A percentile compares a stretch with the other conserved stretches of the same genome.
Conservation (phyloP, 192 early-diverging fungal genomes). For the Backusella parvicylindrica region DNA sequence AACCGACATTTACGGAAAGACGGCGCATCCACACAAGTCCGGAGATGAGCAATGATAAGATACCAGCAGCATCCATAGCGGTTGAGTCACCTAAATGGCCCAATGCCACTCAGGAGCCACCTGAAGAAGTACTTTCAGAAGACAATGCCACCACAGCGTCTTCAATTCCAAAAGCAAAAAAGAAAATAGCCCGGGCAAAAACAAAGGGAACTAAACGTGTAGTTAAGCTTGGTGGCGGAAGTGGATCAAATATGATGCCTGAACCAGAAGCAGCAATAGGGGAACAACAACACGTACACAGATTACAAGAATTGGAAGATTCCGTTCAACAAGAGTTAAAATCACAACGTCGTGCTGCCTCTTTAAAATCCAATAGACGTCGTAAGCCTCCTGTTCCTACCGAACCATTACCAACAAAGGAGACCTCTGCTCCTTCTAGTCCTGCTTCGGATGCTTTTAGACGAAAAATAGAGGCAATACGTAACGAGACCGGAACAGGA, state of each 20-base stretch:
- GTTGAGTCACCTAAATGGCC: not conserved
- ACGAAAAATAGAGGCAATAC: slow-evolving; percentile 47
- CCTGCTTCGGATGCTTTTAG: slow-evolving; percentile 35
- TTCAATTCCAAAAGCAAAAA: slow-evolving; percentile 8
- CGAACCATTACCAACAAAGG: not conserved
- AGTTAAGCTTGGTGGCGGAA: slow-evolving; percentile 18
- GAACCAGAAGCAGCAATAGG: slow-evolving; percentile 17
- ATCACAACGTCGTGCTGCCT: slow-evolving; percentile 12
- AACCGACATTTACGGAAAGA: slow-evolving; percentile 45
- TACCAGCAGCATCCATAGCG: not conserved
- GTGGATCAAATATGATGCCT: slow-evolving; percentile 10
- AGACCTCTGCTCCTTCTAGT: not conserved
- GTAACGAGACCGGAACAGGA: slow-evolving; percentile 47
- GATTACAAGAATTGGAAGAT: slow-evolving; percentile 8
- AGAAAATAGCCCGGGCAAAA: not conserved
- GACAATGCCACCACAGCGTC: not conserved
- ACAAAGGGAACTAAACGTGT: slow-evolving; percentile 26
- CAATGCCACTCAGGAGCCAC: not conserved
- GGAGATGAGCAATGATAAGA: not conserved
- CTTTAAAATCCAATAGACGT: slow-evolving; percentile 9
- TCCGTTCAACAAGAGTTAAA: slow-evolving; percentile 14
- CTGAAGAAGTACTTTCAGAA: not conserved
- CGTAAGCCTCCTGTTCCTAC: slow-evolving; percentile 11
- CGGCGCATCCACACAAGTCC: slow-evolving; percentile 22
- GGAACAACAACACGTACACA: slow-evolving; percentile 5